Base-by-base conservation (phyloP, 805 yeast species). In the Yarrowia keelungensis region DNA sequence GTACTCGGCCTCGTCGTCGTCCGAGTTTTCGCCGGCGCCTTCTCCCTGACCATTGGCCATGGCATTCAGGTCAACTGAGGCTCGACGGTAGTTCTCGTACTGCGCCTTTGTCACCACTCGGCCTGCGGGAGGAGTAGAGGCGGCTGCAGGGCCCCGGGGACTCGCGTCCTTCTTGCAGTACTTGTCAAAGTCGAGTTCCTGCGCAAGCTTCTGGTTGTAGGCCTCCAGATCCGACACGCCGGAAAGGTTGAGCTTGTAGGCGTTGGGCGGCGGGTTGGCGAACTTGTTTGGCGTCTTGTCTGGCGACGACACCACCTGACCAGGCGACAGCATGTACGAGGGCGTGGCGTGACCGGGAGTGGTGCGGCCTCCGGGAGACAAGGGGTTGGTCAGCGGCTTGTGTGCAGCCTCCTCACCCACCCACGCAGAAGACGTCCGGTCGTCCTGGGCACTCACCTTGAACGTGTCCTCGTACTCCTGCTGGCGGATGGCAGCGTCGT, bases 131-230 rank as follows among this genome's bases (percentile, higher is more conserved):
- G 65, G 41, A 1, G 50, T 45, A 39, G 45, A 14, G 2, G 56
- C 26, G 8, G 66, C 12, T 1, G 14, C 35, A 10, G 46, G 32
- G 8, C 35, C 26, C 0, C 47, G 41, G 35, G 56, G 56, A 14
- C 35, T 32, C 26, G 67, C 67, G 49, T 62, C 67, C 39, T 62
- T 62, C 56, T 49, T 62, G 56, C 67, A 62, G 47, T 62, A 62
- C 56, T 41, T 47, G 56, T 62, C 56, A 32, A 62, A 62, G 39
- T 62, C 67, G 5, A 62, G 67, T 9, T 62, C 67, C 56, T 62
- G 67, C 22, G 67, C 67, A 11, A 62, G 56, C 39, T 62, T 62
- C 39, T 62, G 54, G 39, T 62, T 62, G 56, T 62, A 62, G 5
- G 45, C 38, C 16, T 62, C 67, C 5, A 62, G 41, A 12, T 38